Evolutionary conservation across 2,329 filamentous ascomycete species (phyloP), one percentile per base, ranked within the genome.

Genomic region (Parastagonospora nodorum): DNA sequence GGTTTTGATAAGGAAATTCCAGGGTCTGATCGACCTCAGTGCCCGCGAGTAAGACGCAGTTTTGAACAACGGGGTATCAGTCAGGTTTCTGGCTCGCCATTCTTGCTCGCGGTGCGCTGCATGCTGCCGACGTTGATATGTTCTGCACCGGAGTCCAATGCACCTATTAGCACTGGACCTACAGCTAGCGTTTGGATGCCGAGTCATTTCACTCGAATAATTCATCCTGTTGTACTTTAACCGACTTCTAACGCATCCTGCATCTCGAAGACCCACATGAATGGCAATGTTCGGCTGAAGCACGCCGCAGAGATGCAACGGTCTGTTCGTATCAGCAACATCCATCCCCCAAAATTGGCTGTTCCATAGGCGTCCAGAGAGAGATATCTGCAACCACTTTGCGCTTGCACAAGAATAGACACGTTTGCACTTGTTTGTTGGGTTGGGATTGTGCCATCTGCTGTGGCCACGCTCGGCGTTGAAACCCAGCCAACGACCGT

Each of bases 251-350:
- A 36, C 16, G 11, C 16, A 19, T 19, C 40, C 28, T 28, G 19
- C 31, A 37, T 19, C 33, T 24, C 19, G 19, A n/a, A n/a, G 40
- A 43, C 39, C 46, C 46, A 49, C 40, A 49, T 43, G 24, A 37
- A 49, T 49, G 40, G 39, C 30, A 42, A 43, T 49, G 28, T 43
- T 45, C 35, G 42, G 33, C 27, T 30, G 11, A 6, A 24, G 8
- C 15, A 35, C 15, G 10, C 29, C 27, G 15, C 14, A 10, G 16
- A 35, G 24, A 11, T 36, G 19, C 30, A 43, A 27, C 30, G 28
- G 10, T 27, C 24, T 38, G 8, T 6, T 37, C 37, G 19, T 39
- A 39, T 28, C 37, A 39, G 37, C 16, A 39, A 14, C 16, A n/a
- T n/a, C 31, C 30, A 24, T 14, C 16, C 27, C 32, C 8, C n/a